Evolutionary conservation across 345 rosid species (phyloP).

Genomic region (Pistacia atlantica): DNA sequence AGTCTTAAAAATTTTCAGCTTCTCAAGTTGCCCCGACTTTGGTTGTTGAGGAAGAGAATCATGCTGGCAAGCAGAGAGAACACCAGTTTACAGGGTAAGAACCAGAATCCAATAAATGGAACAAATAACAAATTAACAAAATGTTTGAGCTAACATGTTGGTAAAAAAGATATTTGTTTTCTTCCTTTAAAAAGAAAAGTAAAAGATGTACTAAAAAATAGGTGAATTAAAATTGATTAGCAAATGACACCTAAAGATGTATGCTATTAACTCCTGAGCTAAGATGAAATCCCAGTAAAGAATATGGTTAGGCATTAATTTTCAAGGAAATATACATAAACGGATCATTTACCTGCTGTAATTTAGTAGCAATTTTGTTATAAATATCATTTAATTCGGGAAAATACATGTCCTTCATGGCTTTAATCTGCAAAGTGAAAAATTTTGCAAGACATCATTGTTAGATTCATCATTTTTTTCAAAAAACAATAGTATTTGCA

Average conservation of each 20-base stretch:
- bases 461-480: conserved; percentile 5
- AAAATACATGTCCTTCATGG: conserved; percentile 67
- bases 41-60: conserved; percentile 71
- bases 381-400: conserved; percentile 68
- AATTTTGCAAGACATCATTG: conserved; percentile 17
- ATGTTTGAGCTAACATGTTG: not conserved
- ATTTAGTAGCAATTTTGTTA: conserved; percentile 59
- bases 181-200: not conserved
- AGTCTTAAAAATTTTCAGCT: conserved; percentile 57
- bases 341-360: conserved; percentile 55
- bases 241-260: not conserved
- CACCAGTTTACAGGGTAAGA: not conserved
- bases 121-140: conserved; percentile 8
- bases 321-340: not conserved
- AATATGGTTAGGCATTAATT: not conserved
- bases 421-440: conserved; percentile 58
- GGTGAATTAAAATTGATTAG: not conserved
- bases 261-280: not conserved
- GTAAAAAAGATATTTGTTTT: not conserved
- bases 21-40: conserved; percentile 72
- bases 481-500: too few species aligned
- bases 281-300: not conserved
- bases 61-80: conserved; percentile 41
- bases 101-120: conserved; percentile 5
- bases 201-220: not conserved